A percentile compares a stretch with the other conserved stretches of the same genome.
Conservation (phyloP, 768 basidiomycete species). For the Hypholoma fasciculare region DNA sequence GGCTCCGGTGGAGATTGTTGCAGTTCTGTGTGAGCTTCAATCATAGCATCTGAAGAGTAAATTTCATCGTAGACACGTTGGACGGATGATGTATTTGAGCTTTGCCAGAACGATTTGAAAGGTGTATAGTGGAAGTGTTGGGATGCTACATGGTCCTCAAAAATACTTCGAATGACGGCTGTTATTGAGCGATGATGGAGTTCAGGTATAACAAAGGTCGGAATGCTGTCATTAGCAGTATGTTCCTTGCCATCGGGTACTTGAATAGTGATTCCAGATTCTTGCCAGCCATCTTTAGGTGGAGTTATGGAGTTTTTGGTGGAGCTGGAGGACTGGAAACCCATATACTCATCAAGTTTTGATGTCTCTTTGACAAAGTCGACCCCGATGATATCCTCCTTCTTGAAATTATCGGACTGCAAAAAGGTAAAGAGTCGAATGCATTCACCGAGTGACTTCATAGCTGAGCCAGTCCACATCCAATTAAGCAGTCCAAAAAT, state of each 20-base stretch:
- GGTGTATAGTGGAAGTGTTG: slow-evolving; percentile 25
- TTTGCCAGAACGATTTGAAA: slow-evolving; percentile 24
- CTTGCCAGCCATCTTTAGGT: background rate
- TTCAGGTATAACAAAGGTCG: too few species aligned
- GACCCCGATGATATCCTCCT: slow-evolving; percentile 7
- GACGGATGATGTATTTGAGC: background rate
- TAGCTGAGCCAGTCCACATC: slow-evolving; percentile 20
- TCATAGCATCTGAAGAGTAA: too few species aligned
- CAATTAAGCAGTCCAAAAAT: slow-evolving; percentile 20
- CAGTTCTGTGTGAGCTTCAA: too few species aligned
- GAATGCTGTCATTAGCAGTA: too few species aligned
- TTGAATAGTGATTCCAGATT: background rate
- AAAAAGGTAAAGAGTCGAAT: slow-evolving; percentile 15
- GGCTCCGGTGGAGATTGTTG: too few species aligned
- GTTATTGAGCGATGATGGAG: background rate
- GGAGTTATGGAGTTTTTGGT: slow-evolving; percentile 10
- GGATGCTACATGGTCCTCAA: background rate
- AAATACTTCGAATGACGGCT: background rate
- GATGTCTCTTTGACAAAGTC: slow-evolving; percentile 11
- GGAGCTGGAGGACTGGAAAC: background rate
- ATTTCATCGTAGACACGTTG: too few species aligned
- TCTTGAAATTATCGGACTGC: slow-evolving; percentile 14
- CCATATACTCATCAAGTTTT: slow-evolving; percentile 11
- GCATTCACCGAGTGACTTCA: slow-evolving; percentile 15
- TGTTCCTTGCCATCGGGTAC: background rate